Evolutionary conservation across 2,329 filamentous ascomycete genomes (phyloP), one percentile per base, ranked within the genome.

Genomic region (Colletotrichum aenigma): DNA sequence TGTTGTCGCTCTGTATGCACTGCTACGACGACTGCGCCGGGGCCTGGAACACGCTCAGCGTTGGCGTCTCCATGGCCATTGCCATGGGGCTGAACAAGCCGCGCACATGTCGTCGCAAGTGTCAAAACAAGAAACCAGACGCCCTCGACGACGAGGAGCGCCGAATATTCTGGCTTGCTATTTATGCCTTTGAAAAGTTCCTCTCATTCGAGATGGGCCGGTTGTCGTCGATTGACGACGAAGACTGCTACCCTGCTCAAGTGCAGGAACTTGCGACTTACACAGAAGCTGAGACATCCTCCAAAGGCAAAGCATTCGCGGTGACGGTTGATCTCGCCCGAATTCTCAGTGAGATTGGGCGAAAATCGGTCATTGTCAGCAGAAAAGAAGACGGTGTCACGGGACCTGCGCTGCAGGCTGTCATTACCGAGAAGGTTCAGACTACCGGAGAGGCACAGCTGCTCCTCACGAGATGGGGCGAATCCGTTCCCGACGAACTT

Each of bases 51-150:
- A 69, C 78, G 4, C 58, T 78, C n/a, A 78, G 77, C 7, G 77
- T 79, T 8, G 78, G 79, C 0, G 77, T 81, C 13, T 73, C 78
- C 16, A 78, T 79, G 32, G 79, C 80, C 7, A 79, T 78, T 21
- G 80, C 79, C 3, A 76, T 81, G 15, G 80, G 80, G 13, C 72
- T 81, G 15, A 79, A 81, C 30, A 75, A 68, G 21, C 64, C 73
- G 13, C 69, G 64, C 5, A 34, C 69, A 7, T 68, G 70, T 12
- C 26, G 32, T 4, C 38, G 38, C 15, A 55, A 36, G 2, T 60
- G 56, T 1, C 18, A 38, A 3, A 21, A 34, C 30, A 30, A 16
- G 10, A 72, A 66, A 1, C 62, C 21, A 0, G 73, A 68, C 1
- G 70, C 70, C 4, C 52, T 66, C 1, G 61, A 66, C 6, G 69